Evolutionary conservation across 2,329 filamentous ascomycete genomes (phyloP).

Genomic region (Neurospora crassa): DNA sequence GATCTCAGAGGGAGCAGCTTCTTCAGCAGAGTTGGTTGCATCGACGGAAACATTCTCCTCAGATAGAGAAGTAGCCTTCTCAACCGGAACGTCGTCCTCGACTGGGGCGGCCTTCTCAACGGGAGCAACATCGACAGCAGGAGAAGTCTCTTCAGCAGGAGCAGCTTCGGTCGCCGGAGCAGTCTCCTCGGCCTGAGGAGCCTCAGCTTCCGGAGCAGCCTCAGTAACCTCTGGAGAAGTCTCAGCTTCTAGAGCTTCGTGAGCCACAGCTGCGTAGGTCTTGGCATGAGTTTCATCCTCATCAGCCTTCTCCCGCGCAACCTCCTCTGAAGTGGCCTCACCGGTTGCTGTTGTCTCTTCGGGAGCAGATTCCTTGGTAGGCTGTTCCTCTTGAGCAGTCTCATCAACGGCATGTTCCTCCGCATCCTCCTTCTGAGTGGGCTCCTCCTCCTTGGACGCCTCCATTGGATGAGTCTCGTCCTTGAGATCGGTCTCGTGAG

Average conservation of each 20-base stretch:
- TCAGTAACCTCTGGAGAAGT: background rate
- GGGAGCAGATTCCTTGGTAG: background rate
- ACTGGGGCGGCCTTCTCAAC: background rate
- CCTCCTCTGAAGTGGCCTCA: background rate
- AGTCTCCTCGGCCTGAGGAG: background rate
- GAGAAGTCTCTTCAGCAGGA: background rate
- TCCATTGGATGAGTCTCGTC: background rate
- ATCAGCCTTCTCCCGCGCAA: background rate
- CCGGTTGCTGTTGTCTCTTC: background rate
- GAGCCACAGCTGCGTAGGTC: background rate
- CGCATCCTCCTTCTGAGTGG: background rate
- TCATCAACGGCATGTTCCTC: background rate
- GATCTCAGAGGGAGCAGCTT: background rate
- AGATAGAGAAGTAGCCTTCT: background rate
- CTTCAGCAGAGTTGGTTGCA: background rate
- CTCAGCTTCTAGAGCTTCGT: background rate
- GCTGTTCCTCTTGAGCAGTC: background rate
- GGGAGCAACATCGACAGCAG: background rate
- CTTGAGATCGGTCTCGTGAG: background rate
- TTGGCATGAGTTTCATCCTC: background rate
- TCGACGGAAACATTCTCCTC: background rate
- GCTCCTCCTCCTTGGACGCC: background rate
- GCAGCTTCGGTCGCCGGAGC: background rate
- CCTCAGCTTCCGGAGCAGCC: background rate
- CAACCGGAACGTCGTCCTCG: background rate